Conservation (phyloP, 352 stramenopile genomes). For the Phytophthora nicotianae region DNA sequence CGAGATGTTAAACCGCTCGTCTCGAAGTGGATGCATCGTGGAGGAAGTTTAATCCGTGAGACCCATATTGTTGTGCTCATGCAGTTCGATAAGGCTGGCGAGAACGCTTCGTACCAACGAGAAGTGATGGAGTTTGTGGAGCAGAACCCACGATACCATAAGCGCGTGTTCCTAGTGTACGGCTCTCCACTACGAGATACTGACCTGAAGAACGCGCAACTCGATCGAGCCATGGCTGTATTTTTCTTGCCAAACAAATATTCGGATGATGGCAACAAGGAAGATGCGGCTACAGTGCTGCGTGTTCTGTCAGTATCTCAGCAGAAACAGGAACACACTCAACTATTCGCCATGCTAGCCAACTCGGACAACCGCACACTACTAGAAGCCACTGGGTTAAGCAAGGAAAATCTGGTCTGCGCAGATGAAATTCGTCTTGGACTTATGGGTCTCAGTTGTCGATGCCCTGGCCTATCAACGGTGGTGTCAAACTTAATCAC, state of each 20-base stretch:
- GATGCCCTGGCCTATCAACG: constrained; percentile 81
- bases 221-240: constrained; percentile 72
- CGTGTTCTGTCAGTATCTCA: constrained; percentile 81
- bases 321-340: constrained; percentile 62
- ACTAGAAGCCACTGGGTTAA: constrained; percentile 75
- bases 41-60: constrained; percentile 60
- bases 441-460: constrained; percentile 86
- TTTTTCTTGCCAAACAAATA: constrained; percentile 90
- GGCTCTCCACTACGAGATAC: constrained; percentile 63
- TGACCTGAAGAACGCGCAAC: constrained; percentile 63
- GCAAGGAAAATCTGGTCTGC: constrained; percentile 77
- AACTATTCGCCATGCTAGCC: constrained; percentile 84
- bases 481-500: constrained; percentile 87
- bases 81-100: constrained; percentile 66
- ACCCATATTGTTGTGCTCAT: constrained; percentile 84
- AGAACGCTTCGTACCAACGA: constrained; percentile 55
- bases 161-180: constrained; percentile 83
- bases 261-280: constrained; percentile 73
- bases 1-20: constrained; percentile 29
- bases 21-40: constrained; percentile 58
- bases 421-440: constrained; percentile 80
- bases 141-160: constrained; percentile 70
- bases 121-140: constrained; percentile 74
- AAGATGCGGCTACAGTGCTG: constrained; percentile 83
- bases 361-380: constrained; percentile 85